Percentiles rank a stretch among this genome's conserved stretches.
Conservation (phyloP, 306 rosid species). For the Inga laurina region DNA sequence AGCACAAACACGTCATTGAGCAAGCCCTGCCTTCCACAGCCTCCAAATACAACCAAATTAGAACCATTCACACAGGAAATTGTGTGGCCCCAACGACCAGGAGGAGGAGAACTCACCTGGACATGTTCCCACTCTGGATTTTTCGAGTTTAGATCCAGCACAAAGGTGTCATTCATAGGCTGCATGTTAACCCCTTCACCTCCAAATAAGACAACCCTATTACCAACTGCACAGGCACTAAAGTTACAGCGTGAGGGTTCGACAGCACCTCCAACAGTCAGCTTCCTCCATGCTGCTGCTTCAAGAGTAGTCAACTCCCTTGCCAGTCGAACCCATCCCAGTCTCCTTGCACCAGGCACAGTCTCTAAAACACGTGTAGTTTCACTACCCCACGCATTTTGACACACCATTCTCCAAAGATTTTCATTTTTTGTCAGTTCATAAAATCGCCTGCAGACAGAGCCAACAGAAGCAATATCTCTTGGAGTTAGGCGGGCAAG, state of each 20-base stretch:
- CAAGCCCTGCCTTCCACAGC: conserved; percentile 97
- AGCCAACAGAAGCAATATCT: conserved; percentile 94
- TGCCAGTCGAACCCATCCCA: conserved; percentile 95
- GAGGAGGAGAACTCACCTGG: conserved; percentile 99
- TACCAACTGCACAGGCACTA: conserved; percentile 99
- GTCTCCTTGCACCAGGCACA: conserved; percentile 96
- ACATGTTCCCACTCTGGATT: conserved; percentile 98
- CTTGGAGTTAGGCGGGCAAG: conserved; percentile 90
- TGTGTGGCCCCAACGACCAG: conserved; percentile 99
- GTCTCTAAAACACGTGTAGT: conserved; percentile 92
- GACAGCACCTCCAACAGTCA: conserved; percentile 90
- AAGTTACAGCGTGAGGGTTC: conserved; percentile 99
- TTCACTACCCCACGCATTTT: conserved; percentile 98
- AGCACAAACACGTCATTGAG: conserved; percentile 96
- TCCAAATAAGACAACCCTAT: conserved; percentile 95
- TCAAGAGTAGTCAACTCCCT: conserved; percentile 97
- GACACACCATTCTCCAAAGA: conserved; percentile 98
- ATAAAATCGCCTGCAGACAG: conserved; percentile 76
- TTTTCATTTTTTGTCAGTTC: conserved; percentile 86
- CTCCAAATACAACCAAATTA: conserved; percentile 94
- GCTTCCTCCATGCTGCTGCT: conserved; percentile 98
- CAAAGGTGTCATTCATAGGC: conserved; percentile 98
- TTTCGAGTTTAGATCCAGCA: conserved; percentile 82
- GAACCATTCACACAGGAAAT: conserved; percentile 97
- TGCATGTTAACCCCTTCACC: conserved; percentile 99